Evolutionary conservation across 192 early-diverging fungal species (phyloP).

Genomic region (Lunasporangiospora selenospora): DNA sequence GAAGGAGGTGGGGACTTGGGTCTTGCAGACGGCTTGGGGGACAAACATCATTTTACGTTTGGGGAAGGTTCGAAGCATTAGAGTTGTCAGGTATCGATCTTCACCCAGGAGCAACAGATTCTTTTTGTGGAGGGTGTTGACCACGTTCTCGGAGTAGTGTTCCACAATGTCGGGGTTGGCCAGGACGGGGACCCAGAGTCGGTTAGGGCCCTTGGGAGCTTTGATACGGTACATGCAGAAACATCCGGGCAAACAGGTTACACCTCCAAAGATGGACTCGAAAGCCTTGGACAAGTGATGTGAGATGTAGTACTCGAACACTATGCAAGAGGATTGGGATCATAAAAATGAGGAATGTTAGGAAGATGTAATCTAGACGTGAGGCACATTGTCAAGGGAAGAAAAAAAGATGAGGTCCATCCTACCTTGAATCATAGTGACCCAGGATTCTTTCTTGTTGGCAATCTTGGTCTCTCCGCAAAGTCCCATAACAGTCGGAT

Average conservation of each 20-base stretch:
- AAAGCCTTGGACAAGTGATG: constrained; percentile 83
- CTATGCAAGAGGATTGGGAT: constrained; percentile 24
- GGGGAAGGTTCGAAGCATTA: constrained; percentile 91
- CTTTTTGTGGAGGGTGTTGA: constrained; percentile 89
- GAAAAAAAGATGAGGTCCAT: background rate
- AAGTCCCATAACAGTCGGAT: constrained; percentile 66
- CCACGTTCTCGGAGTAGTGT: constrained; percentile 81
- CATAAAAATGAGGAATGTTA: constrained; percentile 1
- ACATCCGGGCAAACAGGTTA: constrained; percentile 80
- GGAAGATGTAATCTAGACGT: background rate
- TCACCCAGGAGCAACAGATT: constrained; percentile 89
- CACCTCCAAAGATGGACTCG: constrained; percentile 83
- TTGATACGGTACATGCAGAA: constrained; percentile 88
- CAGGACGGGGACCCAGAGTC: constrained; percentile 79
- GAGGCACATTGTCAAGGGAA: background rate
- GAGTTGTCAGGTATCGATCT: constrained; percentile 90
- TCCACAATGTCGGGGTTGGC: constrained; percentile 86
- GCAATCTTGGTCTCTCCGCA: constrained; percentile 75
- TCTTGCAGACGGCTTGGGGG: constrained; percentile 90
- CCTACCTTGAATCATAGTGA: constrained; percentile 66
- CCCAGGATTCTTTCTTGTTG: constrained; percentile 73
- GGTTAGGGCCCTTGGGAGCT: constrained; percentile 76
- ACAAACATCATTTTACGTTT: constrained; percentile 94
- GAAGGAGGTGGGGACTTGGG: constrained; percentile 89
- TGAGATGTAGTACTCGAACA: constrained; percentile 72